Evolutionary conservation across 129 eudicot genomes (phyloP), one percentile per base, ranked within the genome.

Genomic region (Pseudognaphalium luteoalbum): DNA sequence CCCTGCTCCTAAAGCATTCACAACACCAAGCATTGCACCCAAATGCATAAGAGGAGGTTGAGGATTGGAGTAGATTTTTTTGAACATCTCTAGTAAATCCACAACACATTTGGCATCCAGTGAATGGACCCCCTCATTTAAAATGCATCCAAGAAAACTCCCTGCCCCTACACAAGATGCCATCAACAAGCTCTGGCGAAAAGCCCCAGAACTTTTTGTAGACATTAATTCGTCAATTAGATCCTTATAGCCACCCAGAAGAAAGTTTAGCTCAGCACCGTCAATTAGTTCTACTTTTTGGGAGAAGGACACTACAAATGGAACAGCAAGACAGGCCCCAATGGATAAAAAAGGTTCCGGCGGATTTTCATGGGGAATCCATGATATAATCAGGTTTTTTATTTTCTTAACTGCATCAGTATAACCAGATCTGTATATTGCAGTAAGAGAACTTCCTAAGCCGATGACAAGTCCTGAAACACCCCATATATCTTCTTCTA

Each of bases 11-110:
- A 95, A 78, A 41, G 89, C 86, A 75, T 91, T 95, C n/a, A 95
- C 90, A 80, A 95, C 84, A 66, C 97, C 99, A 83, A 95, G 88
- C 94, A 95, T 88, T 21, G 94, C 99, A 84, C 99, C 96, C 61
- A 95, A 85, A 80, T 89, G 96, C 29, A 89, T 19, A 74, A 91
- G 84, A 71, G 89, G 92, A 30, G 90, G 91, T 68, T 86, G 73
- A 54, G 89, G 74, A 76, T 54, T 80, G 20, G 94, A 77, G 83
- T 91, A 95, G 51, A 81, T 73, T 77, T 64, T 78, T 80, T 87
- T 91, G 52, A 84, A 86, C 62, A 88, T 30, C 21, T 60, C 81
- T 39, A 95, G 81, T 52, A 91, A 78, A 32, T 84, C 85, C 62
- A 73, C 80, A 39, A 87, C 86, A 67, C 81, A 75, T 44, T 85